A percentile compares a stretch with the other conserved stretches of the same genome.
phyloP scores from a whole-genome alignment of 2,329 filamentous ascomycete genomes.

The Raffaelea deltoideospora region DNA sequence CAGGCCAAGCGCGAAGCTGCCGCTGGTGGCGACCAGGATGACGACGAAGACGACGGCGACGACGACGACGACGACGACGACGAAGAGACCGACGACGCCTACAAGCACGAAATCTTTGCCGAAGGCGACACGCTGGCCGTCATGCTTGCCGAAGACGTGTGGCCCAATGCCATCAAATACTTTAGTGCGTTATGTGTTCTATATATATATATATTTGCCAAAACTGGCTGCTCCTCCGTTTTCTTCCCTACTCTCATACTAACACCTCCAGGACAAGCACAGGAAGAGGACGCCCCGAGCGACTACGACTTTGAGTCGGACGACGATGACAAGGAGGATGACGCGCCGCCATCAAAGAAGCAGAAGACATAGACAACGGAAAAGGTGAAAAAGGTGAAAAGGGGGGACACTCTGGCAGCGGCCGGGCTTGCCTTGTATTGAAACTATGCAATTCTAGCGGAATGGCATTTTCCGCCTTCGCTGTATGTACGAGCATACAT shows the following conservation, averaged over 20 bases:
- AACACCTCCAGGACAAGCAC: conserved; percentile 45
- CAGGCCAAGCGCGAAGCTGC: conserved; percentile 11
- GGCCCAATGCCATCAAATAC: conserved; percentile 76
- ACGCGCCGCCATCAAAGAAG: conserved; percentile 26
- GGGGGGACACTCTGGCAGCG: too few relatives aligned
- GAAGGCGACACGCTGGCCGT: conserved; percentile 71
- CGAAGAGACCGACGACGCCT: conserved; percentile 43
- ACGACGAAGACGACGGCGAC: conserved; percentile 26
- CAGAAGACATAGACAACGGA: conserved; percentile 20
- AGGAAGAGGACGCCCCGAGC: conserved; percentile 50
- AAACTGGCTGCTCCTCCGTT: neutral
- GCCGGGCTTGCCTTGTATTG: neutral
- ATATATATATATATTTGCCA: too few relatives aligned
- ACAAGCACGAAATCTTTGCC: conserved; percentile 73
- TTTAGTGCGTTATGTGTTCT: conserved; percentile 79
- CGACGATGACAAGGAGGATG: conserved; percentile 37
- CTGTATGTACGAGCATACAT: too few relatives aligned
- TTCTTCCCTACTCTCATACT: conserved; percentile 14
- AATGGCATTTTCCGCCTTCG: neutral
- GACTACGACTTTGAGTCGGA: conserved; percentile 56
- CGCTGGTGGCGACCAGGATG: conserved; percentile 13
- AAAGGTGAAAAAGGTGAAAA: too few relatives aligned
- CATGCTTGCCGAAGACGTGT: conserved; percentile 72
- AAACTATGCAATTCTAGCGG: neutral
- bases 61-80: conserved; percentile 23